A percentile compares a stretch with the other conserved stretches of the same genome.
Conservation (phyloP, 495 filamentous ascomycete species). For the Aspergillus cavernicola region DNA sequence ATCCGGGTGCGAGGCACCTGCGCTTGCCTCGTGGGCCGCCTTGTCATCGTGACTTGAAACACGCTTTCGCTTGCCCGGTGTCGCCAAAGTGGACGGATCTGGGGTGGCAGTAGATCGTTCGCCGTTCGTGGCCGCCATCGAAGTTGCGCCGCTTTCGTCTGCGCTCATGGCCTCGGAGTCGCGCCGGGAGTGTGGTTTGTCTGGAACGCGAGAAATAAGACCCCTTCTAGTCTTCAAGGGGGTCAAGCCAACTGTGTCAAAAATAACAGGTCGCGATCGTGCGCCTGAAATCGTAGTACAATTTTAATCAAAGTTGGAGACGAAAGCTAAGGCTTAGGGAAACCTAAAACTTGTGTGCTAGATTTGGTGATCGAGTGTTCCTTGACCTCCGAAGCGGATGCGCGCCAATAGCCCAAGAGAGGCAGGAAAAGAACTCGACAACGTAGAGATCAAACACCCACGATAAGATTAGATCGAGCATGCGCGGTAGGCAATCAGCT, state of each 20-base stretch:
- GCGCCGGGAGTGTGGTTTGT: conserved; percentile 23
- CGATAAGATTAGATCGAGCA: conserved; percentile 16
- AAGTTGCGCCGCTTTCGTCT: conserved; percentile 37
- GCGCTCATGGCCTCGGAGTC: conserved; percentile 40
- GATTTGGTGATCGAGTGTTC: conserved; percentile 14
- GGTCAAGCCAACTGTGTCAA: background rate
- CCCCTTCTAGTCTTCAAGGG: conserved; percentile 2
- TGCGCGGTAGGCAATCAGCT: background rate
- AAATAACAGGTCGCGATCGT: conserved; percentile 13
- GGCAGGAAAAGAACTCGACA: conserved; percentile 22
- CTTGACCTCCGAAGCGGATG: conserved; percentile 28
- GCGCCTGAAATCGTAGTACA: background rate
- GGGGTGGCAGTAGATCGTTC: conserved; percentile 30
- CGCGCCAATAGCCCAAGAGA: conserved; percentile 31
- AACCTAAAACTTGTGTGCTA: background rate
- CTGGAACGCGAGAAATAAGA: conserved; percentile 23
- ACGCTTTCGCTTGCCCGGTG: conserved; percentile 46
- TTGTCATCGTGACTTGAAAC: conserved; percentile 39
- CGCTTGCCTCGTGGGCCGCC: conserved; percentile 24
- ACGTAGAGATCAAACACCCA: conserved; percentile 15
- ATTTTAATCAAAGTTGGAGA: conserved; percentile 1
- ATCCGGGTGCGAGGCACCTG: conserved; percentile 23
- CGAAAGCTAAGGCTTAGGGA: background rate
- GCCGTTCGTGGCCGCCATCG: conserved; percentile 38
- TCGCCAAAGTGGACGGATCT: conserved; percentile 33